phyloP scores from a whole-genome alignment of 106 monocot genomes.

The Acanthochlamys bracteata region DNA sequence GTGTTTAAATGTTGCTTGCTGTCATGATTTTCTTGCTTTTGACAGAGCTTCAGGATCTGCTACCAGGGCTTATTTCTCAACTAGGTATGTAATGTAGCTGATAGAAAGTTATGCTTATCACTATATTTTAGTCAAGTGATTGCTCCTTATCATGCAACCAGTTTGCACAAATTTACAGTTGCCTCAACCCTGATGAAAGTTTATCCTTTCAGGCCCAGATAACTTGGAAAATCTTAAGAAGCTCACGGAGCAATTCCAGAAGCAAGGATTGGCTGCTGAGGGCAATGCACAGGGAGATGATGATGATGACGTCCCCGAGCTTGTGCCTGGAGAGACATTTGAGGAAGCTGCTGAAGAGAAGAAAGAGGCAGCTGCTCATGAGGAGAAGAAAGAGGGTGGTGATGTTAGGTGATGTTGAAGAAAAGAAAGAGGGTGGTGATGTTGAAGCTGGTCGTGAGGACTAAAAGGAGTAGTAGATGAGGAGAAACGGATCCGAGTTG shows the following conservation, averaged over 20 bases:
- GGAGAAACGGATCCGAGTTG: neutral
- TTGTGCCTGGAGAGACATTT: slow-evolving; percentile 13
- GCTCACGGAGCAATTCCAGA: slow-evolving; percentile 13
- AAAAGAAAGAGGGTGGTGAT: neutral
- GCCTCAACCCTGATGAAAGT: neutral
- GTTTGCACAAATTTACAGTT: too few relatives aligned
- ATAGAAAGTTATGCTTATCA: too few relatives aligned
- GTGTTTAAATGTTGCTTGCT: neutral
- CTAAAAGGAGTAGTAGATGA: neutral
- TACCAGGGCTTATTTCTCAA: slow-evolving; percentile 2
- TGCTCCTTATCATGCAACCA: too few relatives aligned
- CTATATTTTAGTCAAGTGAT: too few relatives aligned
- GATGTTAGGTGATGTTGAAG: neutral
- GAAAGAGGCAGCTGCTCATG: neutral
- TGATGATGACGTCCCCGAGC: slow-evolving; percentile 14
- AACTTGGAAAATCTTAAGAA: slow-evolving; percentile 15
- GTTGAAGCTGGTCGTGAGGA: neutral
- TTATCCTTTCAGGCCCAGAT: slow-evolving; percentile 7
- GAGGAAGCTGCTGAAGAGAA: slow-evolving; percentile 13
- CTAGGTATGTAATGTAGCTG: slow-evolving; percentile 1
- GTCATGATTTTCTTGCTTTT: neutral
- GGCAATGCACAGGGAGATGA: neutral
- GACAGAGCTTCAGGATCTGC: slow-evolving; percentile 12
- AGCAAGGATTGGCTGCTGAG: slow-evolving; percentile 2
- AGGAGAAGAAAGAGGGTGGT: neutral